phyloP scores from a whole-genome alignment of 805 yeast species.

The Ogataea minuta region DNA sequence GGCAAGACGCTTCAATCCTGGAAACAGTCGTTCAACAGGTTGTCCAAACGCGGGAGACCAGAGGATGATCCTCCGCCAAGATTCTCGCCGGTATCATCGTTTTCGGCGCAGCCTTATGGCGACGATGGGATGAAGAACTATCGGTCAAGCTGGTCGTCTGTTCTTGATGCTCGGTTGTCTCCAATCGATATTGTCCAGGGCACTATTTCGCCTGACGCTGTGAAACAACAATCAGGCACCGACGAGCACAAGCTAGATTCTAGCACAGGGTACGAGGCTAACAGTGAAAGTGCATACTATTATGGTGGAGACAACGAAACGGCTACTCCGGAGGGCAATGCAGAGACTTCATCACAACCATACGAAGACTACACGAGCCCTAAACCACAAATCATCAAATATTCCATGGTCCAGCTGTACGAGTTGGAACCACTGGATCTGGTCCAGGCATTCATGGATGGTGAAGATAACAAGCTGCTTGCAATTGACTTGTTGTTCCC shows the following conservation, averaged over 20 bases:
- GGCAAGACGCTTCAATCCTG: conserved; percentile 1
- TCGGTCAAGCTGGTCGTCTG: conserved; percentile 14
- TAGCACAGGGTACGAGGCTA: not conserved
- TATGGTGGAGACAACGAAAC: conserved; percentile 1
- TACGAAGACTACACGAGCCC: not conserved
- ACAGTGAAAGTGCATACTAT: conserved; percentile 2
- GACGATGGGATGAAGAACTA: too few relatives aligned
- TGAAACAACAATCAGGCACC: not conserved
- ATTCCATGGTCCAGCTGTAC: conserved; percentile 19
- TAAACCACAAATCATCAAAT: conserved; percentile 5
- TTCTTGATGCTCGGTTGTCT: conserved; percentile 16
- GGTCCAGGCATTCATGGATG: conserved; percentile 14
- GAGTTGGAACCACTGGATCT: conserved; percentile 19
- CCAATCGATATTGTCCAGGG: conserved; percentile 22
- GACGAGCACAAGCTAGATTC: not conserved
- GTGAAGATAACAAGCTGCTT: conserved; percentile 21
- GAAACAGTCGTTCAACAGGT: conserved; percentile 1
- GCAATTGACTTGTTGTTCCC: conserved; percentile 25
- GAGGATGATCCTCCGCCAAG: too few relatives aligned
- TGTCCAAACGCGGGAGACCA: not conserved
- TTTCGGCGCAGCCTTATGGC: not conserved
- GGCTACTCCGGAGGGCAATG: not conserved
- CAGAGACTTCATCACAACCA: not conserved
- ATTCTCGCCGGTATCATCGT: not conserved
- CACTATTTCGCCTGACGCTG: conserved; percentile 14